These are phyloP conservation scores for Musa schizocarpa DNA, from an alignment of 176 grass and related monocot genomes.

Conservation along the genomic window DNA sequence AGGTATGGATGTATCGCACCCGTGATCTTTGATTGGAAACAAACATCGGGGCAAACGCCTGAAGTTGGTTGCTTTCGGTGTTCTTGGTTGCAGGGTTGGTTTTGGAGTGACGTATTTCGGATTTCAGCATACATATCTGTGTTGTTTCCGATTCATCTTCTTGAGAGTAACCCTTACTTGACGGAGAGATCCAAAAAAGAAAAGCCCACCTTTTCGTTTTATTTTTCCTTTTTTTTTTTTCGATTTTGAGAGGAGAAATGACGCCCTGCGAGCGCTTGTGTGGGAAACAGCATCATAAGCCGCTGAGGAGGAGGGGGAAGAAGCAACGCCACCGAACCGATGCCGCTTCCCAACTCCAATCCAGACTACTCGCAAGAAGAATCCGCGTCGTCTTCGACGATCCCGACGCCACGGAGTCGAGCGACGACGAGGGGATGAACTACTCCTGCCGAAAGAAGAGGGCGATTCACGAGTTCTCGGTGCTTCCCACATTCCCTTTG, in stretches of 20 bases:
- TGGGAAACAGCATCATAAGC: not conserved
- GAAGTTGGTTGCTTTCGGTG: not conserved
- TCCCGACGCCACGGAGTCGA: conserved; percentile 9
- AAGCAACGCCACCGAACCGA: not conserved
- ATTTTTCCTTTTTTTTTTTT: not conserved
- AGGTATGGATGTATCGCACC: not conserved
- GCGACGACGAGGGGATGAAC: not conserved
- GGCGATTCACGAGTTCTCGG: not conserved
- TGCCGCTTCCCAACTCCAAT: not conserved
- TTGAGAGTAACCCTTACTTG: not conserved
- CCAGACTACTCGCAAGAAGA: not conserved
- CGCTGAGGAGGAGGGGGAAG: not conserved
- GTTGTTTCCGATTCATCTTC: not conserved
- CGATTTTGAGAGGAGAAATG: not conserved
- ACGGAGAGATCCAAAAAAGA: not conserved
- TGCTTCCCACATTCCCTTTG: not conserved
- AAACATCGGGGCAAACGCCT: not conserved
- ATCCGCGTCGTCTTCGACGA: conserved; percentile 16
- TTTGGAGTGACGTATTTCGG: conserved; percentile 19
- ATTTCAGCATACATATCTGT: conserved; percentile 2
- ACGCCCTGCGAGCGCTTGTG: not conserved
- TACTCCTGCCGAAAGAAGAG: not conserved
- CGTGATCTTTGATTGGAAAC: not conserved
- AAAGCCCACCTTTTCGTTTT: not conserved
- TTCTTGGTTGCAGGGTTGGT: conserved; percentile 8